Base-by-base conservation (phyloP, 208 protist genomes). In the Trypanosoma avium region DNA sequence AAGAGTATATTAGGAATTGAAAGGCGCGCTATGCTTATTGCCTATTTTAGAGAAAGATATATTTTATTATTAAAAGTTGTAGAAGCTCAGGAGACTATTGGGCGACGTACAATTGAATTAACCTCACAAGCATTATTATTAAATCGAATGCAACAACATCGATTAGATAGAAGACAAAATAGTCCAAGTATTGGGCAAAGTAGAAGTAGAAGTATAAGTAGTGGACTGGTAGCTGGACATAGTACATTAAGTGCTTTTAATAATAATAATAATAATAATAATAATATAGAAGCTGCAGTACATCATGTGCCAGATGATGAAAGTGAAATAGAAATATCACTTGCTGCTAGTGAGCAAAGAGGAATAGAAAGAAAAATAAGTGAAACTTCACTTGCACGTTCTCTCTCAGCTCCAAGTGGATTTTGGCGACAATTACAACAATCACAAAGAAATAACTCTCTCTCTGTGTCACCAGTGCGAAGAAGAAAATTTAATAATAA, bases 1-100 rank as follows among this genome's bases (percentile, higher is more conserved):
- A 75, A 68, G 58, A 70, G 84, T 43, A 74, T 61, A 43, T 53
- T 76, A 19, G 72, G 67, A 26, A 61, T 74, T 22, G 70, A 81
- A 71, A 77, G 83, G n/a, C 19, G 63, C 5, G 15, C 9, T 9
- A 53, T 87, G 59, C 61, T 83, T 46, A 69, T 78, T 12, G 22
- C 26, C 8, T 79, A 70, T 55, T 73, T 84, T 22, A 26, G 38
- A 33, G 67, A 80, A 48, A 65, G 73, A 22, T 24, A 58, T 21
- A 33, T 50, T n/a, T 32, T 73, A 29, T 61, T 79, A 17, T 8
- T 79, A 27, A n/a, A 53, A 12, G 59, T 47, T 12, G 21, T 36
- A 6, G 59, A 33, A 21, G 64, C 52, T 30, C 56, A 60, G 29
- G 67, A 70, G 35, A 32, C 53, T 1, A 48, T 80, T 2, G 57